Base-by-base conservation (phyloP, 2,329 filamentous ascomycete genomes). In the Teratosphaeria gauchensis region DNA sequence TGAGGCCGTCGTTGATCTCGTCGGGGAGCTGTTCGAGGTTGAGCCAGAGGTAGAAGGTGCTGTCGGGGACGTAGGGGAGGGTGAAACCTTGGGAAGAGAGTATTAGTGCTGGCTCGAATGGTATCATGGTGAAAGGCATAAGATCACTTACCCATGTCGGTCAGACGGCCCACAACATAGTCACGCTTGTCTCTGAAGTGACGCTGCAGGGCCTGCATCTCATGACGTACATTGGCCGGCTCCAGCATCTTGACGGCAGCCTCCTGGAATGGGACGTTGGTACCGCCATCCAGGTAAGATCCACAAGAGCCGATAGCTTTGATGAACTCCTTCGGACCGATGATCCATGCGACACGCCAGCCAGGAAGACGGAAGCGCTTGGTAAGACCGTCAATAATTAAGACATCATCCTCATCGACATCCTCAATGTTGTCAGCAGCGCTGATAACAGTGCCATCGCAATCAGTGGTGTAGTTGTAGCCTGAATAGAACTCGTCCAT, bases 281-380 rank as follows among this genome's bases (percentile, higher is more conserved):
- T 90, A 66, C 92, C 92, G 66, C 92, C 92, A 69, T 97, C 92
- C 48, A 96, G 86, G 77, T 96, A 96, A 46, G 88, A 92, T 60
- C 92, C 92, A 71, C 92, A 96, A 46, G 88, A 92, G 58, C 90
- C 90, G 64, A 96, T 92, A 32, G 92, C 92, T 74, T 89, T 87
- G 77, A 96, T 90, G 75, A 96, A 97, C 69, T 96, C 92, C 79
- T 96, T 96, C 64, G 92, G 92, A 14, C 92, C 92, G 58, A 97
- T 74, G 66, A 97, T 91, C 92, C 92, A 97, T 6, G 92, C 92
- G 51, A 97, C 92, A 72, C 92, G 88, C 91, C 92, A 97, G 62
- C 92, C 92, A 1, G 92, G 92, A 33, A 97, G 85, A 65, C 92
- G 87, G 83, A 97, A 97, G 62, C 92, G 88, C 82, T 97, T 97